phyloP scores from a whole-genome alignment of 805 yeast species.

The Teunomyces funiuensis region DNA sequence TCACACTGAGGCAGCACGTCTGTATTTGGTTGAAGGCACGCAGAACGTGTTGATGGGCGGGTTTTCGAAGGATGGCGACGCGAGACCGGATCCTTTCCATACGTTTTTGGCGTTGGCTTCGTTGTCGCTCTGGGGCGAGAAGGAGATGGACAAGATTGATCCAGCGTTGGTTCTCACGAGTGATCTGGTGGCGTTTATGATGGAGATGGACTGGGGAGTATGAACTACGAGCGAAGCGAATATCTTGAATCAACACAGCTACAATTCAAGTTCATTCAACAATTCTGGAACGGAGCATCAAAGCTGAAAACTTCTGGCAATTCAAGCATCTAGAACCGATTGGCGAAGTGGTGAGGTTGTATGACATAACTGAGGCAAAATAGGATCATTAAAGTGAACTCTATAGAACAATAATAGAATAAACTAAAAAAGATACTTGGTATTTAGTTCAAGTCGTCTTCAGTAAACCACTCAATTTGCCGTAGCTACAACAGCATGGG shows the following conservation, averaged over 20 bases:
- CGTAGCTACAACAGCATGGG: slow-evolving; percentile 12
- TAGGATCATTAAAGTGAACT: too few species aligned
- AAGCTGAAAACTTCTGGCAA: too few species aligned
- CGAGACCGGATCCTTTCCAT: slow-evolving; percentile 72
- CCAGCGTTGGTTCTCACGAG: slow-evolving; percentile 7
- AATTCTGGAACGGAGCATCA: too few species aligned
- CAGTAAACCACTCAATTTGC: too few species aligned
- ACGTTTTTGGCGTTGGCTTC: slow-evolving; percentile 61
- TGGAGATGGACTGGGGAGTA: background rate
- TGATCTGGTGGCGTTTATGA: slow-evolving; percentile 4
- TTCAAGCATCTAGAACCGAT: too few species aligned
- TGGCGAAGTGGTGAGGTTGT: too few species aligned
- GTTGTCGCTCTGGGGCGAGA: slow-evolving; percentile 31
- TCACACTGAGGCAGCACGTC: slow-evolving; percentile 39
- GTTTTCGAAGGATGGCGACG: slow-evolving; percentile 63
- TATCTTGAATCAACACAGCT: too few species aligned
- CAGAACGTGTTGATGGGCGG: slow-evolving; percentile 74
- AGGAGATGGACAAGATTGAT: slow-evolving; percentile 6
- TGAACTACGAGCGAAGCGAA: background rate
- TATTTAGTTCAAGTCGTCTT: too few species aligned
- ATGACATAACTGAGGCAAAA: too few species aligned
- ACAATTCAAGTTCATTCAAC: too few species aligned
- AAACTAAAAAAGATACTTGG: too few species aligned
- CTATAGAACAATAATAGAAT: too few species aligned
- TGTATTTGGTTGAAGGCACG: slow-evolving; percentile 52